Evolutionary conservation across 108 stramenopile species (phyloP), one percentile per base, ranked within the genome.

Genomic region (Craspedostauros australis): DNA sequence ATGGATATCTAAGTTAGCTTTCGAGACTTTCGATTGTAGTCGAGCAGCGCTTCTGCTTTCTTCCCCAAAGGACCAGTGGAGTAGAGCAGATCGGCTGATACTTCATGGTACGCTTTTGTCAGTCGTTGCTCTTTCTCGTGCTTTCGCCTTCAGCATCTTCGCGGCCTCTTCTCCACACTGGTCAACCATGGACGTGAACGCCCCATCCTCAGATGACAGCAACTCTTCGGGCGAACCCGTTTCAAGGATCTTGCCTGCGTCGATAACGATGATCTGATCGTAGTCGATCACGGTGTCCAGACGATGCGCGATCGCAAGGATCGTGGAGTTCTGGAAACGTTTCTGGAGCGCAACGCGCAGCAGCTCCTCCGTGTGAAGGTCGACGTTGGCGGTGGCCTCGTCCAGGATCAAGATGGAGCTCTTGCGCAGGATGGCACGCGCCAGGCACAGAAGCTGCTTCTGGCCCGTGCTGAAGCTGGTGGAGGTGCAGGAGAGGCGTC

Each of bases 271-370:
- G 18, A 96, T 84, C 24, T 56, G 53, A 72, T 96, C 86, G 60
- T 77, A 82, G 26, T 86, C 77, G 32, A 86, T 76, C 14, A 95
- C 67, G 24, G 88, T 89, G 47, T 93, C 72, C 37, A 95, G 63
- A 4, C 94, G 65, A 60, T 95, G 95, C 7, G 95, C 95, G 20
- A 95, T 86, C 6, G 87, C 61, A 20, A 96, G 48, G 3, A 93
- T 75, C 1, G 92, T 93, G n/a, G 78, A 72, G 18, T 62, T 62
- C n/a, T 32, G 5, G 55, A 93, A 85, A 12, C 50, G 55, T 30
- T 75, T 79, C n/a, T 26, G 43, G 42, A 84, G 64, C 12, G 76
- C 78, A 29, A 64, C 71, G 72, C 89, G 83, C 4, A 93, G 53
- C 21, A 77, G 41, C 40, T 66, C 63, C 47, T 89, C 91, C 7